Percentiles rank a stretch among this genome's conserved stretches.
Evolutionary conservation across 352 stramenopile species (phyloP).

Genomic region (Lagenidium sp.): DNA sequence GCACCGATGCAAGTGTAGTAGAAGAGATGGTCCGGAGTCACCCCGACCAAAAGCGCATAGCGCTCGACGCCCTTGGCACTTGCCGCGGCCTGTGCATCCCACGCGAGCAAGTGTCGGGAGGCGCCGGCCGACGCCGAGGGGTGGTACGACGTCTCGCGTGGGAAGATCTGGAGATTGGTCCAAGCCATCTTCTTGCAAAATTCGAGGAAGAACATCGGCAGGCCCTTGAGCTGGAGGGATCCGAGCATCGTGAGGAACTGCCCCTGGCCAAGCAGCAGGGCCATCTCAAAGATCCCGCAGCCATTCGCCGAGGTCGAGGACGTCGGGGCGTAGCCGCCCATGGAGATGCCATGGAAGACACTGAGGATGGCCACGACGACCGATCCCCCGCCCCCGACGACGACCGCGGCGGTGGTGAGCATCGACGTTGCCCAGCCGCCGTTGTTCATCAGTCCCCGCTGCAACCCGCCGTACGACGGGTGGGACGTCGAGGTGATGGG

Average conservation of each 20-base stretch:
- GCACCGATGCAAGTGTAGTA: slow-evolving; percentile 34
- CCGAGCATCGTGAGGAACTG: slow-evolving; percentile 45
- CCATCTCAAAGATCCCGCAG: slow-evolving; percentile 25
- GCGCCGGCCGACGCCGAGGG: neutral
- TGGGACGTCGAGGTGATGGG: slow-evolving; percentile 22
- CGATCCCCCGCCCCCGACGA: slow-evolving; percentile 14
- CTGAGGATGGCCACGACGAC: slow-evolving; percentile 14
- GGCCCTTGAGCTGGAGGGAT: slow-evolving; percentile 27
- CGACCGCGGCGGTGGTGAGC: slow-evolving; percentile 21
- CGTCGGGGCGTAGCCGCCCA: slow-evolving; percentile 4
- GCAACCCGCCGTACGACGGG: slow-evolving; percentile 22
- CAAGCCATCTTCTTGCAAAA: slow-evolving; percentile 40
- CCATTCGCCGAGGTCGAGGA: slow-evolving; percentile 13
- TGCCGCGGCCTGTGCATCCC: neutral
- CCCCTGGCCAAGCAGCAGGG: slow-evolving; percentile 26
- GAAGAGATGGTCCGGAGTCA: slow-evolving; percentile 30
- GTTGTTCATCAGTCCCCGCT: slow-evolving; percentile 33
- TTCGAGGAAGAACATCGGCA: slow-evolving; percentile 31
- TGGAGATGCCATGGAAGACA: slow-evolving; percentile 1
- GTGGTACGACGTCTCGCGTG: slow-evolving; percentile 1
- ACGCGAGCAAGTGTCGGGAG: too few species aligned
- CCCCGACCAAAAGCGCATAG: slow-evolving; percentile 27
- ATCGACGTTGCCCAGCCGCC: slow-evolving; percentile 18
- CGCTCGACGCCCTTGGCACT: slow-evolving; percentile 19
- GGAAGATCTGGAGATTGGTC: slow-evolving; percentile 44